phyloP scores from a whole-genome alignment of 2,329 filamentous ascomycete genomes.

The Claviceps maximensis region DNA sequence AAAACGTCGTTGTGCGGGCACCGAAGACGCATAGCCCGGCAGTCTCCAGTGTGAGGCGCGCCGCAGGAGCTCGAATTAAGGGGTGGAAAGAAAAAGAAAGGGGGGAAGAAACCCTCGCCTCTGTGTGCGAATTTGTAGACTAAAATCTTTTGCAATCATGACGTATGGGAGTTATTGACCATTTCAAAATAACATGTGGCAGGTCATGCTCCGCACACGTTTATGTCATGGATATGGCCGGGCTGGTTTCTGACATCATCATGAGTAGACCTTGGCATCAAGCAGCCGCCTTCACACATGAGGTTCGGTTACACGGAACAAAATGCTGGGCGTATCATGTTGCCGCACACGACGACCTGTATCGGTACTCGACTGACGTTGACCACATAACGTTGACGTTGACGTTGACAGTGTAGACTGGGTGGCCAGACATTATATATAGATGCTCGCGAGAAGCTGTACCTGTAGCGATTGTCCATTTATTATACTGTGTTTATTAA shows the following conservation, averaged over 20 bases:
- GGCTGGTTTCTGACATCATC: slow-evolving; percentile 1
- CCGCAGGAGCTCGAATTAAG: not conserved
- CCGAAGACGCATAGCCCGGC: too few species aligned
- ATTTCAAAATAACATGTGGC: not conserved
- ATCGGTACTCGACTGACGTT: too few species aligned
- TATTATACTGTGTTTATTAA: too few species aligned
- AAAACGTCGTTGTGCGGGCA: not conserved
- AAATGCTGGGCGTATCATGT: not conserved
- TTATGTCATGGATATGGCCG: not conserved
- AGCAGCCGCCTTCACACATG: too few species aligned
- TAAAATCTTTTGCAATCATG: not conserved
- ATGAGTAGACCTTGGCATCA: not conserved
- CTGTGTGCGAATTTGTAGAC: not conserved
- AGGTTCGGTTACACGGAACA: too few species aligned
- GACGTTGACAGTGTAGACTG: too few species aligned
- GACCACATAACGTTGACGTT: too few species aligned
- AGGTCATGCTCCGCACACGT: not conserved
- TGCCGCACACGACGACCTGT: too few species aligned
- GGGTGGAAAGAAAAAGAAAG: not conserved
- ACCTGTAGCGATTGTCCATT: not conserved
- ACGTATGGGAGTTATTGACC: not conserved
- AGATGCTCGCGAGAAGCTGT: not conserved
- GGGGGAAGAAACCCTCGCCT: too few species aligned
- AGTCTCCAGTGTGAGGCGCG: not conserved
- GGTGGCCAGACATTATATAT: not conserved